Base-by-base conservation (phyloP, 2,329 filamentous ascomycete genomes). In the Geoglossum cookeanum region DNA sequence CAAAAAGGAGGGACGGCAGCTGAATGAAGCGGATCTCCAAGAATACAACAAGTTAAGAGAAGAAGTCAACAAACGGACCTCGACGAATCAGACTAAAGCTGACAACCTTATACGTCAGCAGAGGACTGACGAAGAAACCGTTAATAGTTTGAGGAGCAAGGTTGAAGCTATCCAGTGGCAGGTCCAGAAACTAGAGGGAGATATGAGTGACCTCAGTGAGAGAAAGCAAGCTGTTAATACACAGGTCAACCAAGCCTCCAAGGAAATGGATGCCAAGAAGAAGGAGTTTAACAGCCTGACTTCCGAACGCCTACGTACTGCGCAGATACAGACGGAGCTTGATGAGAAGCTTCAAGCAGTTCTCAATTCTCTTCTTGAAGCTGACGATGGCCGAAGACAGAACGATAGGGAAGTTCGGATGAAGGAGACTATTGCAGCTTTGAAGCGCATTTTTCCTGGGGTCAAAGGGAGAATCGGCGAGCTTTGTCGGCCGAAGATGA, bases 401-500 rank as follows among this genome's bases (percentile, higher is more conserved):
- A 92, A 81, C 62, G 85, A 90, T 64, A 87, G 82, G 66, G 91
- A 97, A 66, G 72, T 79, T 30, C 77, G 82, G 59, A 81, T 84
- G 65, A 88, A 87, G 64, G 90, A 95, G 66, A 85, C 87, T 66
- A 83, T 97, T 37, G 81, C 83, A 9, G 83, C 87, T 35, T 75
- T 98, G 64, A 95, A 94, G 69, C 84, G 89, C 56, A 85, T 95
- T 61, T 95, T 89, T 64, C 87, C 89, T 1, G 91, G 91, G 52
- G 91, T 98, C 49, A 87, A 87, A 62, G 92, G 92, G 22, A 83
- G 91, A 51, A 80, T 97, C 51, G 87, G 88, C 61, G 88, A 95
- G 62, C 78, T 98, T 47, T 96, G 92, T 72, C 90, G 87, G 62
- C 91, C 92, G 1, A 97, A 96, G 70, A 88, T 96, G 72, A 96